Conservation (phyloP, 768 basidiomycete species). For the Termitomyces titanicus region DNA sequence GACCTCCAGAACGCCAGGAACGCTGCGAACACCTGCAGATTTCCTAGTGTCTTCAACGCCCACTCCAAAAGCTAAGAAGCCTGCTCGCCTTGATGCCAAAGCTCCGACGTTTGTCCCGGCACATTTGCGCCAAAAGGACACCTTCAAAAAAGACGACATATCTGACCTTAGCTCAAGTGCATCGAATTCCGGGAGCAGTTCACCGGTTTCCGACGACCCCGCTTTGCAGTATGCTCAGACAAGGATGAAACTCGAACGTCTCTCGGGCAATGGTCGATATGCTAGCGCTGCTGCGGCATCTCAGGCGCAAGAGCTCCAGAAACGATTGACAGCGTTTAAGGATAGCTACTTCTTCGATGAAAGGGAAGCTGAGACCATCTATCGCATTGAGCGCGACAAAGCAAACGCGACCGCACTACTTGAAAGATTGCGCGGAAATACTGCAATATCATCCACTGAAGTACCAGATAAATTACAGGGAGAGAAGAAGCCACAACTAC, state of each 20-base stretch:
- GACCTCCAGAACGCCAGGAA: slow-evolving; percentile 22
- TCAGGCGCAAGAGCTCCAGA: slow-evolving; percentile 35
- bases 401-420: slow-evolving; percentile 41
- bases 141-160: slow-evolving; percentile 8
- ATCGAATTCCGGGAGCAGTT: slow-evolving; percentile 25
- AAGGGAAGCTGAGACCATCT: slow-evolving; percentile 58
- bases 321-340: slow-evolving; percentile 43
- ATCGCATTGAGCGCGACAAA: slow-evolving; percentile 50
- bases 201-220: slow-evolving; percentile 48
- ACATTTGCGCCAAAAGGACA: slow-evolving; percentile 5
- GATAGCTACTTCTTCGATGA: slow-evolving; percentile 70
- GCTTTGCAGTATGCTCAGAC: slow-evolving; percentile 60
- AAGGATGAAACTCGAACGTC: slow-evolving; percentile 51
- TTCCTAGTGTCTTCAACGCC: slow-evolving; percentile 22
- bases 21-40: slow-evolving; percentile 32
- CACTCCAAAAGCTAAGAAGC: slow-evolving; percentile 12
- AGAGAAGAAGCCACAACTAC: slow-evolving; percentile 13
- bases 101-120: slow-evolving; percentile 37
- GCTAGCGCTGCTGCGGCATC: slow-evolving; percentile 22
- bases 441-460: not conserved
- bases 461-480: not conserved
- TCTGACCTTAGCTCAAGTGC: slow-evolving; percentile 16
- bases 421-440: slow-evolving; percentile 31
- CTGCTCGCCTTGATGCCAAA: slow-evolving; percentile 34
- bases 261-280: slow-evolving; percentile 28